phyloP scores from a whole-genome alignment of 805 yeast species.

The Candida ponderosae region DNA sequence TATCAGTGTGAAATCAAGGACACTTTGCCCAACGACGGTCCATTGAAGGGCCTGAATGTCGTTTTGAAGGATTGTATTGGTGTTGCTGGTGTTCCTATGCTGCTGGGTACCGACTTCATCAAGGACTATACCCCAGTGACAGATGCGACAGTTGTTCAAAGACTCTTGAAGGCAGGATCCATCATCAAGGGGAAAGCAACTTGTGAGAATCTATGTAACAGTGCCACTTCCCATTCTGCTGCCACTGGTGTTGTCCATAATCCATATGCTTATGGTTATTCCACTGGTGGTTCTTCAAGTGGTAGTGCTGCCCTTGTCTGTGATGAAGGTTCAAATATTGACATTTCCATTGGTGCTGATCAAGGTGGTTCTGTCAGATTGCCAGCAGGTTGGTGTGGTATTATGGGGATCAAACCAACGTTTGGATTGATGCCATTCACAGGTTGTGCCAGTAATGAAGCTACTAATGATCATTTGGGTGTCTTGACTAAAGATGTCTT shows the following conservation, averaged over 20 bases:
- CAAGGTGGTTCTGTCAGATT: slow-evolving; percentile 95
- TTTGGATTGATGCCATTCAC: slow-evolving; percentile 53
- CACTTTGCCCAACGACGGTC: slow-evolving; percentile 14
- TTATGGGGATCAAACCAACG: slow-evolving; percentile 85
- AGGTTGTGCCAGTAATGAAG: slow-evolving; percentile 27
- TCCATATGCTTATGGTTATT: slow-evolving; percentile 47
- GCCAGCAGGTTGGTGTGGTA: slow-evolving; percentile 84
- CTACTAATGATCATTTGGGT: slow-evolving; percentile 29
- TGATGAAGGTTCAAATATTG: slow-evolving; percentile 57
- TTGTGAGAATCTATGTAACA: slow-evolving; percentile 84
- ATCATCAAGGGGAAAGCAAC: slow-evolving; percentile 72
- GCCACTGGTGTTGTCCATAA: slow-evolving; percentile 36
- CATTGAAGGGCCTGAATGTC: slow-evolving; percentile 21
- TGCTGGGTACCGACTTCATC: slow-evolving; percentile 27
- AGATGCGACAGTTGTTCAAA: slow-evolving; percentile 62
- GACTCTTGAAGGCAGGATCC: slow-evolving; percentile 47
- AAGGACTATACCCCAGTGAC: slow-evolving; percentile 24
- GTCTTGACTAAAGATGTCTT: slow-evolving; percentile 29
- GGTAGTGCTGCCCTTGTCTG: slow-evolving; percentile 94
- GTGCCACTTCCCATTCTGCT: slow-evolving; percentile 37
- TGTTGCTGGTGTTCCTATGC: slow-evolving; percentile 27
- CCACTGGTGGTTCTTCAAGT: slow-evolving; percentile 89
- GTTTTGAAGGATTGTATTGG: slow-evolving; percentile 28
- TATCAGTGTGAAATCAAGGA: slow-evolving; percentile 21
- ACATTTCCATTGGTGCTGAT: slow-evolving; percentile 76